Conservation (phyloP, 2,329 filamentous ascomycete species). For the Ceratocystis papillata region DNA sequence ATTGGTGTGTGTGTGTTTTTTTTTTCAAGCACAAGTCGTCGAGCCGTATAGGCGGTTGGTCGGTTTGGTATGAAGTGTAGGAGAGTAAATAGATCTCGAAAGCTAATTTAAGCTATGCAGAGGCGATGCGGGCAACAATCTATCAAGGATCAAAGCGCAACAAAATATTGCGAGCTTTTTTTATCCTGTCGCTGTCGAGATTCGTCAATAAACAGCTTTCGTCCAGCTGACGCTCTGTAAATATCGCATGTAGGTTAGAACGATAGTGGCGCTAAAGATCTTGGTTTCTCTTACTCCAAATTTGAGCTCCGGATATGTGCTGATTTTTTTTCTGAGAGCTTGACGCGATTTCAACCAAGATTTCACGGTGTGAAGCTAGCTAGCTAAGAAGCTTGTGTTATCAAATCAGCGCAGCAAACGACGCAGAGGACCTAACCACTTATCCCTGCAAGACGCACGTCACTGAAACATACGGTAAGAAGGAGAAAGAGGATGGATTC, state of each 20-base stretch:
- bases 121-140: not conserved
- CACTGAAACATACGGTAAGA: conserved; percentile 10
- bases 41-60: not conserved
- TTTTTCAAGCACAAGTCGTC: not conserved
- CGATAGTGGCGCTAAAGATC: not conserved
- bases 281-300: conserved; percentile 7
- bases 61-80: no score
- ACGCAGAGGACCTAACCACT: not conserved
- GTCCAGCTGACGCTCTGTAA: not conserved
- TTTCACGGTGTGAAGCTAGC: not conserved
- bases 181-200: not conserved
- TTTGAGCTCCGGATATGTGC: not conserved
- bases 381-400: not conserved
- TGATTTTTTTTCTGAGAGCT: not conserved
- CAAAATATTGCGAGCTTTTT: not conserved
- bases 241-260: conserved; percentile 5
- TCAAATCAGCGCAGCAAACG: not conserved
- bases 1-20: no score
- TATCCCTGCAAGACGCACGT: conserved; percentile 8
- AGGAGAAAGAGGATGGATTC: not conserved
- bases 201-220: not conserved
- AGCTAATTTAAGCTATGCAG: not conserved
- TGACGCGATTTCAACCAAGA: not conserved
- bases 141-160: not conserved
- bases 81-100: no score